phyloP scores from a whole-genome alignment of 805 yeast species.

The Metschnikowia santaceciliae region DNA sequence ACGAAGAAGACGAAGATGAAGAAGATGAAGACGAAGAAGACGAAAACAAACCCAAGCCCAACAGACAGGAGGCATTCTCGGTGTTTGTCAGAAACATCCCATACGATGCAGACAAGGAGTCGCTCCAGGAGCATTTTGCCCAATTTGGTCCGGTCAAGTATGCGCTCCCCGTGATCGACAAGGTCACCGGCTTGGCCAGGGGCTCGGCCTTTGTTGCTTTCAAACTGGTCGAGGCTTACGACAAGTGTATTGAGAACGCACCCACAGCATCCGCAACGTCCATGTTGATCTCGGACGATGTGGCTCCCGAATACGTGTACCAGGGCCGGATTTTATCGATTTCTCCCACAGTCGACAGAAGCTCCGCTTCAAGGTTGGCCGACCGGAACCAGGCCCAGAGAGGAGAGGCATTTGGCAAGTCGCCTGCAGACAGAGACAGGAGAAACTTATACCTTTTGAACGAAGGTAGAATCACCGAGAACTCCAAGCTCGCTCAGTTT shows the following conservation, averaged over 20 bases:
- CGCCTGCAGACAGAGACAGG: constrained; percentile 73
- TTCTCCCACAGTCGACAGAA: constrained; percentile 81
- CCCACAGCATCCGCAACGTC: constrained; percentile 64
- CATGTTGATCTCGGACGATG: constrained; percentile 86
- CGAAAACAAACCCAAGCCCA: constrained; percentile 36
- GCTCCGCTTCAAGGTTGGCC: constrained; percentile 69
- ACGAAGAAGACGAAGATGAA: constrained; percentile 19
- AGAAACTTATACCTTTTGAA: constrained; percentile 82
- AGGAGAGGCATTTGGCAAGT: constrained; percentile 73
- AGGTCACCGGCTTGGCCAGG: constrained; percentile 75
- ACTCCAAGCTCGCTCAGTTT: constrained; percentile 70
- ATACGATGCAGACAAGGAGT: constrained; percentile 84
- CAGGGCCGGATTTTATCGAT: constrained; percentile 89
- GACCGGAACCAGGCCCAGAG: constrained; percentile 72
- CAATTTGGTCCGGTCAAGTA: constrained; percentile 86
- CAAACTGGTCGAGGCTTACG: constrained; percentile 53
- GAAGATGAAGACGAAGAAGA: constrained; percentile 20
- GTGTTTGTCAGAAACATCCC: constrained; percentile 91
- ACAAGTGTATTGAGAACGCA: constrained; percentile 68
- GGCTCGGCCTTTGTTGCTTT: constrained; percentile 97
- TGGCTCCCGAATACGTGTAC: constrained; percentile 80
- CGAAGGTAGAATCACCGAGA: constrained; percentile 86
- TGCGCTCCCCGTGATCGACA: constrained; percentile 91
- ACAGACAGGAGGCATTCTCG: constrained; percentile 66
- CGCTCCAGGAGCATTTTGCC: constrained; percentile 70